These are phyloP conservation scores for Gamarada debralockiae DNA, from an alignment of 495 filamentous ascomycete species.

Conservation along the genomic window DNA sequence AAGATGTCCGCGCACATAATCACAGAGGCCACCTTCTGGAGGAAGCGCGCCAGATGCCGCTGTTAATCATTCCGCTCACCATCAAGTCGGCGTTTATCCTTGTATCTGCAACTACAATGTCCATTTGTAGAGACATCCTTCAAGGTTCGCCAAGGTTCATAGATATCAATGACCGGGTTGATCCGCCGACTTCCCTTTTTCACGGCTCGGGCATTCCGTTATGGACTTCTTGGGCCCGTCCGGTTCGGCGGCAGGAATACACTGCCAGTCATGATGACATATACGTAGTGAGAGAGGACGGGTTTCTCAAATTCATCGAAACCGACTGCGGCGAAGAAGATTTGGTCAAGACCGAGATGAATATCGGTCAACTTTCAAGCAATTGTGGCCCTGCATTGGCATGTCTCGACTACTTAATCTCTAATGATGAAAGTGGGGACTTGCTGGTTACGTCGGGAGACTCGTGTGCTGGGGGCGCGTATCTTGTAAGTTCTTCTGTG, in stretches of 20 bases:
- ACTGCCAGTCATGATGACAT: constrained; percentile 62
- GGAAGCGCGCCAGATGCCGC: constrained; percentile 55
- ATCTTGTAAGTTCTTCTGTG: constrained; percentile 48
- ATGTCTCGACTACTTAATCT: constrained; percentile 40
- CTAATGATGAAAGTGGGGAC: constrained; percentile 50
- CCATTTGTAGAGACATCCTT: constrained; percentile 55
- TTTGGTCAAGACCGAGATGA: constrained; percentile 42
- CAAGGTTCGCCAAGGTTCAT: constrained; percentile 43
- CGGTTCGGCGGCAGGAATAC: constrained; percentile 54
- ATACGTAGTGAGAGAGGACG: constrained; percentile 78
- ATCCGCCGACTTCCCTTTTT: constrained; percentile 31
- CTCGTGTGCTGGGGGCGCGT: constrained; percentile 74
- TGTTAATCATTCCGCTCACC: constrained; percentile 65
- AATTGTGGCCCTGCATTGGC: constrained; percentile 66
- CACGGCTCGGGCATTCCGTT: constrained; percentile 38
- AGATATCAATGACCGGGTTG: constrained; percentile 28
- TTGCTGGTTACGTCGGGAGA: constrained; percentile 78
- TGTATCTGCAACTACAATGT: constrained; percentile 54
- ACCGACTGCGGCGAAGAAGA: constrained; percentile 44
- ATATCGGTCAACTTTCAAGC: constrained; percentile 55
- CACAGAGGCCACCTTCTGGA: constrained; percentile 49
- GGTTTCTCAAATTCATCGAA: constrained; percentile 64
- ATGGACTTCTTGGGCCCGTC: constrained; percentile 69
- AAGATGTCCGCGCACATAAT: constrained; percentile 33
- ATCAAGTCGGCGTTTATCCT: constrained; percentile 61